phyloP scores from a whole-genome alignment of 139 green algal genomes.

The Volvox reticuliferus region DNA sequence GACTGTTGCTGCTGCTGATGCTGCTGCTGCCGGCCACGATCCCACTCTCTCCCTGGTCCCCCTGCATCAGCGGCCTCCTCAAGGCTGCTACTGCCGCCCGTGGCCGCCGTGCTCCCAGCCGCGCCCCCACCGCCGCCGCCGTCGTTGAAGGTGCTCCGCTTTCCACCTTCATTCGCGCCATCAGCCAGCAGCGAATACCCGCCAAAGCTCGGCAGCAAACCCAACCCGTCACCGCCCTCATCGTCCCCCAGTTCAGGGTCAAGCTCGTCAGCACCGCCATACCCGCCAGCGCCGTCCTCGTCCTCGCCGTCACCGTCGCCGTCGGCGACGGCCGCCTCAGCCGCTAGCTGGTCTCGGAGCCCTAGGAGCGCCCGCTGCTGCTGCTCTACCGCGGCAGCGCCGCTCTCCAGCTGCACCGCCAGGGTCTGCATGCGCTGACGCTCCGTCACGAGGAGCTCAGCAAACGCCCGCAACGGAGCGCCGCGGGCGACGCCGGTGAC shows the following conservation, averaged over 20 bases:
- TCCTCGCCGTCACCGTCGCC: background rate
- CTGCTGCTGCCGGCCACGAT: background rate
- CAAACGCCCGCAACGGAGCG: slow-evolving; percentile 2
- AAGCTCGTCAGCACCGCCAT: background rate
- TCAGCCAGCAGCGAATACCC: background rate
- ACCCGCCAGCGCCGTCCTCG: background rate
- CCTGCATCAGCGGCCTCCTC: background rate
- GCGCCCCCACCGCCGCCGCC: background rate
- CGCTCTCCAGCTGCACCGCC: slow-evolving; percentile 4
- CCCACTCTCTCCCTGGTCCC: background rate
- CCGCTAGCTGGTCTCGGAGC: background rate
- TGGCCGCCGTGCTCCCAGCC: background rate
- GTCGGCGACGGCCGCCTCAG: background rate
- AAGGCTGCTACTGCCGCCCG: background rate
- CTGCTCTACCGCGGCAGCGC: background rate
- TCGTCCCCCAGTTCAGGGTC: background rate
- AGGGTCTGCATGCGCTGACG: slow-evolving; percentile 35
- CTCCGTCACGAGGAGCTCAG: background rate
- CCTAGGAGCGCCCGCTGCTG: slow-evolving; percentile 23
- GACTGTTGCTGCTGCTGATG: background rate
- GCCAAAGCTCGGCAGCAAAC: background rate
- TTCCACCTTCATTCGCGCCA: too few relatives aligned
- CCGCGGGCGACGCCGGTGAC: background rate
- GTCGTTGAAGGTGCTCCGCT: too few relatives aligned
- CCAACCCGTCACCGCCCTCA: background rate